Base-by-base conservation (phyloP, 768 basidiomycete species). In the Leucocoprinus birnbaumii region DNA sequence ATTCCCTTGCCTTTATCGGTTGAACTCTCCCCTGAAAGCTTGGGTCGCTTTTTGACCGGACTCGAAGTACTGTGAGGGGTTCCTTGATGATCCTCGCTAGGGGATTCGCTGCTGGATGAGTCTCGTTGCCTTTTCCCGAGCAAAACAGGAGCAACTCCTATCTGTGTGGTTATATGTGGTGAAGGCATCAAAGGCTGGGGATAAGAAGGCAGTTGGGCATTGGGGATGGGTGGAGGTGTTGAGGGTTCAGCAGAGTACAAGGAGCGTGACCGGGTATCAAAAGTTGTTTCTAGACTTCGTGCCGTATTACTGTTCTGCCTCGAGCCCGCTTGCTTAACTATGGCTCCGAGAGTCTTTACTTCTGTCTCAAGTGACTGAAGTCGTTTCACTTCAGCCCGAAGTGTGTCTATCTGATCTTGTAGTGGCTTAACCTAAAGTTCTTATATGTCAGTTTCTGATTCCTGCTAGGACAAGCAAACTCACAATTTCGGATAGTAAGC, bases 91-190 rank as follows among this genome's bases (percentile, higher is more conserved):
- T 74, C 66, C n/a, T 66, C 74, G 24, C 69, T 76, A 1, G 73
- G 67, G 19, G 74, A 60, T 49, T 73, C 71, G 59, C 75, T 80
- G 10, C 73, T 70, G 8, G 73, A 68, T 2, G 80, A 72, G 58
- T 82, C 82, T 57, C 87, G 75, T 48, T 74, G 78, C 31, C 85
- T 81, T 65, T 89, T 90, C n/a, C 88, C 87, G 16, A 89, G 74
- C 26, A 75, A 71, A 19, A 70, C 77, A 41, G 75, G 72, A 3
- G 78, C 68, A 55, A 75, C 64, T 10, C 74, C 77, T 40, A 78
- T 73, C 57, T 68, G 73, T 21, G 65, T 59, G 6, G 63, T 54
- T n/a, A 58, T 38, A 34, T 21, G 51, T 11, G 45, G 55, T 19
- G 64, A 51, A n/a, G 53, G 47, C 42, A 42, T 52, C 38, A 53